Percentiles rank a stretch among this genome's conserved stretches.
These are phyloP conservation scores for Thermoascus crustaceus DNA, from an alignment of 2,329 filamentous ascomycete genomes.

Conservation along the genomic window DNA sequence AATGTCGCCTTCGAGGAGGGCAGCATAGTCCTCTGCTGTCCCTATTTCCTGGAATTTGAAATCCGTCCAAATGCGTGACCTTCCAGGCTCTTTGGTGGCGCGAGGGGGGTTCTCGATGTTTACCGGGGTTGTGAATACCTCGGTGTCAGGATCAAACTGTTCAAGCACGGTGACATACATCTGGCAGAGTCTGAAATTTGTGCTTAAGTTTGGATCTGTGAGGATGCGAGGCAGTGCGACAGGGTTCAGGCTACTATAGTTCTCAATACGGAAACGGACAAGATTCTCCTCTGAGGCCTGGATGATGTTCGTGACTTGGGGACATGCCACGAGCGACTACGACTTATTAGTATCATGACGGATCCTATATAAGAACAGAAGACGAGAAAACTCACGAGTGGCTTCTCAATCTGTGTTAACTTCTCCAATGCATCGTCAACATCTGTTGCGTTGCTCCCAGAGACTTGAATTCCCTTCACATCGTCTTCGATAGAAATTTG, in stretches of 20 bases:
- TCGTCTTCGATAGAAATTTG: constrained; percentile 15
- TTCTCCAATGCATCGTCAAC: constrained; percentile 22
- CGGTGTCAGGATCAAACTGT: constrained; percentile 11
- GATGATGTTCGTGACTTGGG: constrained; percentile 14
- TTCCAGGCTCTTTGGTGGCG: constrained; percentile 12
- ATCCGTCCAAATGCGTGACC: constrained; percentile 24
- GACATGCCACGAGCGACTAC: constrained; percentile 14
- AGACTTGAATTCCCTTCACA: constrained; percentile 17
- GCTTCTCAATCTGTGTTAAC: constrained; percentile 19
- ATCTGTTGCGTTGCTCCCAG: constrained; percentile 13
- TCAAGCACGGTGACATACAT: constrained; percentile 17
- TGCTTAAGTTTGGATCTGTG: constrained; percentile 11
- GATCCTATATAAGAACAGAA: background rate
- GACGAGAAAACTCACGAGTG: constrained; percentile 17
- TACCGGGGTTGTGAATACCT: constrained; percentile 7
- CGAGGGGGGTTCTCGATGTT: constrained; percentile 14
- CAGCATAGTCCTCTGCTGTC: constrained; percentile 14
- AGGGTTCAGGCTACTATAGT: constrained; percentile 14
- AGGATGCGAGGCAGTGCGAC: constrained; percentile 16
- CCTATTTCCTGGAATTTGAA: constrained; percentile 26
- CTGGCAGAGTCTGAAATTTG: constrained; percentile 11
- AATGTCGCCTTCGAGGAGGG: constrained; percentile 8
- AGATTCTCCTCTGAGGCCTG: constrained; percentile 6
- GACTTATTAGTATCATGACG: background rate
- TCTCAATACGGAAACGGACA: constrained; percentile 11